A percentile compares a stretch with the other conserved stretches of the same genome.
phyloP scores from a whole-genome alignment of 345 rosid genomes.

The Eucalyptus melliodora region DNA sequence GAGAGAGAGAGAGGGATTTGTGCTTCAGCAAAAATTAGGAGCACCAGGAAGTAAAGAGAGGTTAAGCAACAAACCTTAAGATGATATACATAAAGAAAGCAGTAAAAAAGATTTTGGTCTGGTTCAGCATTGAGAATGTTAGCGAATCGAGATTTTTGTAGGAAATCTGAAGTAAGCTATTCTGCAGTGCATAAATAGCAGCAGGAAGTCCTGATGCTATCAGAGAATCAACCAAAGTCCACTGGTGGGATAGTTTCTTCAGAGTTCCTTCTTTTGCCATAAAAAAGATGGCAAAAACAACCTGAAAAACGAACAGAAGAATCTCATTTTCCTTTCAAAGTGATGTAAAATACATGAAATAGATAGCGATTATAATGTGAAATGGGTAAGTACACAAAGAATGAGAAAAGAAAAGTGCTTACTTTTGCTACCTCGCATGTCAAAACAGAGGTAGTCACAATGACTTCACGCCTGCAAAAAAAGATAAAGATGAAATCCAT shows the following conservation, averaged over 20 bases:
- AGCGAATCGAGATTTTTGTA: slow-evolving; percentile 94
- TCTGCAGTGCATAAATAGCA: slow-evolving; percentile 89
- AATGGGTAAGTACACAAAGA: background rate
- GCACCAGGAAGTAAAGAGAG: background rate
- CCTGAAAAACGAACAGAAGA: slow-evolving; percentile 27
- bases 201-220: slow-evolving; percentile 99
- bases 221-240: slow-evolving; percentile 84
- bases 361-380: background rate
- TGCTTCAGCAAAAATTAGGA: background rate
- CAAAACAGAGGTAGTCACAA: slow-evolving; percentile 88
- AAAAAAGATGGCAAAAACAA: slow-evolving; percentile 60
- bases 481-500: background rate
- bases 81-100: slow-evolving; percentile 77
- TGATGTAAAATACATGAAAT: background rate
- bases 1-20: background rate
- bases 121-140: slow-evolving; percentile 90
- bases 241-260: slow-evolving; percentile 45
- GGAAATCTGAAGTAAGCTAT: slow-evolving; percentile 97
- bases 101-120: slow-evolving; percentile 90
- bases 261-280: slow-evolving; percentile 79
- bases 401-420: background rate
- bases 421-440: slow-evolving; percentile 89
- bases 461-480: slow-evolving; percentile 59
- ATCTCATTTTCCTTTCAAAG: background rate
- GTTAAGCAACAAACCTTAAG: slow-evolving; percentile 40